These are phyloP conservation scores for Coccomyxa sp. DNA, from an alignment of 139 green algal species.

Conservation along the genomic window DNA sequence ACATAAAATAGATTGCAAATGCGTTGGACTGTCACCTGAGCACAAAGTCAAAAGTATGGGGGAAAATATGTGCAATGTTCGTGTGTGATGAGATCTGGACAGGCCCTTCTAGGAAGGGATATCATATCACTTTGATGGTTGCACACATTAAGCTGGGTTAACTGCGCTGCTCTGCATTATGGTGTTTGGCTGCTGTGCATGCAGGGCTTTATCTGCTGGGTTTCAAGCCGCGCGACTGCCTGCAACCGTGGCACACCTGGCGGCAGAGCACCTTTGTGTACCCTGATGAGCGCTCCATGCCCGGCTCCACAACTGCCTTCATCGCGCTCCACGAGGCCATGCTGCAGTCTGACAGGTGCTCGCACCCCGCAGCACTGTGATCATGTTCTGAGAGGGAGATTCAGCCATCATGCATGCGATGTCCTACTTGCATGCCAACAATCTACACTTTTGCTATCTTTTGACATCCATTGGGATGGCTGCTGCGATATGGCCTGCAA, in stretches of 20 bases:
- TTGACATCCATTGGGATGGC: too few species aligned
- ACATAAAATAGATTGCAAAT: background rate
- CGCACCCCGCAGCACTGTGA: background rate
- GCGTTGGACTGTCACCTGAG: background rate
- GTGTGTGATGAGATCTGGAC: background rate
- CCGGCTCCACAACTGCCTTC: conserved; percentile 47
- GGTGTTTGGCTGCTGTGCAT: background rate
- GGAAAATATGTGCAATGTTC: background rate
- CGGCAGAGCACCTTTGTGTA: conserved; percentile 55
- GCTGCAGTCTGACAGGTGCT: background rate
- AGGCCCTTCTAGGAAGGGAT: too few species aligned
- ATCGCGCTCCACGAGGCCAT: conserved; percentile 45
- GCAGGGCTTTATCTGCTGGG: conserved; percentile 53
- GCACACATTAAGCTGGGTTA: too few species aligned
- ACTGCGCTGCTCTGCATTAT: too few species aligned
- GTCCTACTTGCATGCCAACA: too few species aligned
- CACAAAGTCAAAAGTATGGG: too few species aligned
- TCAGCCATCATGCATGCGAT: too few species aligned
- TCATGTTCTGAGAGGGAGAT: conserved; percentile 22
- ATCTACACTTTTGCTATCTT: too few species aligned
- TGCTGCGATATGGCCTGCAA: too few species aligned
- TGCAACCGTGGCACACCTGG: conserved; percentile 53
- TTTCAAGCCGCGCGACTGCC: conserved; percentile 53
- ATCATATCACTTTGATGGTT: too few species aligned
- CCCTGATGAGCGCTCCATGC: conserved; percentile 47